Evolutionary conservation across 306 rosid genomes (phyloP).

Genomic region (Rosa multiflora): DNA sequence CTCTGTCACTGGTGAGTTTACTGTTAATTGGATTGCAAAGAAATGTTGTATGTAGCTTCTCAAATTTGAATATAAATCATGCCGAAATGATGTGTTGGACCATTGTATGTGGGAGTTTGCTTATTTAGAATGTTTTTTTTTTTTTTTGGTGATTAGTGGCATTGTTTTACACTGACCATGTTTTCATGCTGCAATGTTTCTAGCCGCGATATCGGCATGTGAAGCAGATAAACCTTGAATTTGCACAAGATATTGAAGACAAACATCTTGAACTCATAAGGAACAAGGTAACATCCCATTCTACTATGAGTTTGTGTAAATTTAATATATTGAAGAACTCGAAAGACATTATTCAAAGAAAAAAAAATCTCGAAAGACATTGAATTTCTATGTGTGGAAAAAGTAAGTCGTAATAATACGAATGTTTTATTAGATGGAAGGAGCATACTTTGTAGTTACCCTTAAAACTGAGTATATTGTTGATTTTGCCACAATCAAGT

Average conservation of each 20-base stretch:
- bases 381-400: neutral
- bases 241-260: slow-evolving; percentile 77
- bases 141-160: slow-evolving; percentile 1
- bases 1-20: slow-evolving; percentile 66
- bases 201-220: slow-evolving; percentile 63
- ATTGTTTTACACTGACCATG: slow-evolving; percentile 21
- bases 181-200: slow-evolving; percentile 23
- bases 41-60: neutral
- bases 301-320: neutral
- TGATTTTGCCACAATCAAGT: neutral
- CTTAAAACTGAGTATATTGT: neutral
- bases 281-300: slow-evolving; percentile 47
- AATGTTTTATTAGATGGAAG: neutral
- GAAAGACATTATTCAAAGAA: too few relatives aligned
- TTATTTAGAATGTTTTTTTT: neutral
- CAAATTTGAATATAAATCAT: neutral
- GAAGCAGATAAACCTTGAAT: slow-evolving; percentile 69
- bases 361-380: neutral
- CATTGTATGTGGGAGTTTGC: neutral
- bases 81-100: neutral
- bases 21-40: neutral
- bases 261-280: slow-evolving; percentile 55
- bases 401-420: neutral
- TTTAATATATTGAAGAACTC: neutral
- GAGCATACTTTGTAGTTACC: neutral